Evolutionary conservation across 768 basidiomycete genomes (phyloP).

Genomic region (Lentinula detonsa): DNA sequence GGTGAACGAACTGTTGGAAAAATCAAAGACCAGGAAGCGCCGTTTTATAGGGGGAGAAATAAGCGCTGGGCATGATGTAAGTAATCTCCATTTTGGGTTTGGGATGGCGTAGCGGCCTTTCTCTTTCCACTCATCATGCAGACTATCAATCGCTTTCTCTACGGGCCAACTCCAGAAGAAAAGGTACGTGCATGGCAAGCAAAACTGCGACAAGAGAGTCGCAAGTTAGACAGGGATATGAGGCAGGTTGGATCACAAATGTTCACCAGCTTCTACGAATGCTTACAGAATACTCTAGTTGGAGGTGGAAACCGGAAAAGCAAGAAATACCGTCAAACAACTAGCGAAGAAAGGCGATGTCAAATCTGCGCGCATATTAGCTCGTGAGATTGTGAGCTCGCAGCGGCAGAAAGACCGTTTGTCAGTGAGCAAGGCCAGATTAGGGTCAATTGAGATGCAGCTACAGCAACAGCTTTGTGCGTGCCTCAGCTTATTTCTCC

Average conservation of each 20-base stretch:
- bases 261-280: conserved; percentile 11
- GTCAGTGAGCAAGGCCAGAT: conserved; percentile 85
- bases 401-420: conserved; percentile 92
- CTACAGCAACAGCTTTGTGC: conserved; percentile 87
- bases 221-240: conserved; percentile 89
- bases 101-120: background rate
- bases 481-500: conserved; percentile 17
- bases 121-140: conserved; percentile 45
- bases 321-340: conserved; percentile 75
- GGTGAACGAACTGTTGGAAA: background rate
- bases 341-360: conserved; percentile 88
- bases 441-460: conserved; percentile 88
- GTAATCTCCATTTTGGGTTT: background rate
- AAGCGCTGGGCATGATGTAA: background rate
- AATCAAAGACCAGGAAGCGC: background rate
- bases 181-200: conserved; percentile 87
- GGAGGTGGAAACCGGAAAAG: conserved; percentile 77
- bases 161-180: conserved; percentile 96
- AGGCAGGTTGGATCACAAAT: conserved; percentile 65
- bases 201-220: conserved; percentile 76
- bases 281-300: conserved; percentile 41
- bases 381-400: conserved; percentile 90
- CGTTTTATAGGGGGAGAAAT: background rate
- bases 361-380: conserved; percentile 89
- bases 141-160: conserved; percentile 86